Conservation (phyloP, 2,329 filamentous ascomycete genomes). For the Didymella pinodella region DNA sequence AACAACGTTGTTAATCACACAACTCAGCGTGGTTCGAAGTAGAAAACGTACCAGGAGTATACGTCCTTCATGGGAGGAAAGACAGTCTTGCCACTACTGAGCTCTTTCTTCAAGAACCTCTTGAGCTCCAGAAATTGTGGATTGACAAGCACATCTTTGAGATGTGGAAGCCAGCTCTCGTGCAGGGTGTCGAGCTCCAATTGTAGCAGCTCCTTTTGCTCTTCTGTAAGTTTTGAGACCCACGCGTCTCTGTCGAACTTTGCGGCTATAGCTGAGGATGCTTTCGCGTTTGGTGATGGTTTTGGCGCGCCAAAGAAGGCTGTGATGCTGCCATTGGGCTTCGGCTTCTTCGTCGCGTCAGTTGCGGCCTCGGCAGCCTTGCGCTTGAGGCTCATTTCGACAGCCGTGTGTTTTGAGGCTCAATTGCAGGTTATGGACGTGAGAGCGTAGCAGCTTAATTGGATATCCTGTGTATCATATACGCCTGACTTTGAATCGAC, state of each 20-base stretch:
- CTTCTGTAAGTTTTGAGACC: constrained; percentile 78
- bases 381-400: constrained; percentile 59
- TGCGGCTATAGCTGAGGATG: constrained; percentile 33
- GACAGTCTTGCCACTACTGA: constrained; percentile 74
- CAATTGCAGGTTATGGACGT: not conserved
- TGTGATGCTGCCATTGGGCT: constrained; percentile 77
- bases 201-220: constrained; percentile 82
- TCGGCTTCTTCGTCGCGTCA: constrained; percentile 59
- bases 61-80: constrained; percentile 90
- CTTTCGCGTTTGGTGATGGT: constrained; percentile 39
- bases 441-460: not conserved
- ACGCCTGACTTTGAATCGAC: not conserved
- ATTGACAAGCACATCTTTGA: constrained; percentile 84
- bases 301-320: constrained; percentile 82
- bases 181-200: constrained; percentile 93
- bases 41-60: constrained; percentile 80
- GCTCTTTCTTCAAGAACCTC: constrained; percentile 82
- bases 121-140: constrained; percentile 88
- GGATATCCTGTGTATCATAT: not conserved
- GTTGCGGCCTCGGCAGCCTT: constrained; percentile 58
- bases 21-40: not conserved
- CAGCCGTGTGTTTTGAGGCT: not conserved
- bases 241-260: constrained; percentile 89
- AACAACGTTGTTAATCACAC: constrained; percentile 8
- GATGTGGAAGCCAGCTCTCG: constrained; percentile 86